Percentiles rank a stretch among this genome's conserved stretches.
Evolutionary conservation across 73 alveolate species (phyloP).

Genomic region (Stentor roeselii): DNA sequence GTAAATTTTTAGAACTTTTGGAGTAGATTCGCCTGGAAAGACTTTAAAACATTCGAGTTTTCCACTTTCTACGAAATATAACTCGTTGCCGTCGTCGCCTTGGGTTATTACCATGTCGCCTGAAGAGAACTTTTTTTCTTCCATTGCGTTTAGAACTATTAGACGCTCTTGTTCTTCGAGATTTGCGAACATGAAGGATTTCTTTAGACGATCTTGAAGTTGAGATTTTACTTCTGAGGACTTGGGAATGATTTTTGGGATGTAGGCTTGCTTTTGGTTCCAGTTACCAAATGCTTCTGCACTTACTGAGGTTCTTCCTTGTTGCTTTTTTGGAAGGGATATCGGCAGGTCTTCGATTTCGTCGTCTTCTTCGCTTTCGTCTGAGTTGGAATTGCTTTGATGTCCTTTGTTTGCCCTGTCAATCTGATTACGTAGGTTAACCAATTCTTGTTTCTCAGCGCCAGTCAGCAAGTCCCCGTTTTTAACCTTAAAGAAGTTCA

Average conservation of each 20-base stretch:
- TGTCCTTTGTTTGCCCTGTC: not conserved
- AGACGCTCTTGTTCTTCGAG: conserved; percentile 64
- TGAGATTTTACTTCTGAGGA: conserved; percentile 64
- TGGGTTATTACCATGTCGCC: conserved; percentile 36
- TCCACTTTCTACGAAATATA: conserved; percentile 77
- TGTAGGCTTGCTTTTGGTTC: conserved; percentile 82
- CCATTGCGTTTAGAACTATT: conserved; percentile 64
- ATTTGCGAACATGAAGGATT: conserved; percentile 58
- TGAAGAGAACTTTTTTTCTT: conserved; percentile 38
- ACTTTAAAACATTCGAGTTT: conserved; percentile 65
- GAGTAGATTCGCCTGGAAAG: conserved; percentile 53
- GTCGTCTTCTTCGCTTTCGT: not conserved
- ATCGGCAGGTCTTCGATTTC: conserved; percentile 7
- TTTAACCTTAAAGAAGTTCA: not conserved
- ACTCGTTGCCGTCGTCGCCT: conserved; percentile 48
- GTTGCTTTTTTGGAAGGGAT: conserved; percentile 1
- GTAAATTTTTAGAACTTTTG: conserved; percentile 62
- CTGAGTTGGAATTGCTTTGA: not conserved
- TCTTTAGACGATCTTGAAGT: conserved; percentile 46
- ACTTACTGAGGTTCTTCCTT: conserved; percentile 66
- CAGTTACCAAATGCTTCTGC: conserved; percentile 96
- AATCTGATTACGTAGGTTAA: not conserved
- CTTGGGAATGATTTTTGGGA: conserved; percentile 81
- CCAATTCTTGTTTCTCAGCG: not conserved
- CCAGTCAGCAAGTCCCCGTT: not conserved